phyloP scores from a whole-genome alignment of 495 filamentous ascomycete genomes.

The Trichoderma virens region DNA sequence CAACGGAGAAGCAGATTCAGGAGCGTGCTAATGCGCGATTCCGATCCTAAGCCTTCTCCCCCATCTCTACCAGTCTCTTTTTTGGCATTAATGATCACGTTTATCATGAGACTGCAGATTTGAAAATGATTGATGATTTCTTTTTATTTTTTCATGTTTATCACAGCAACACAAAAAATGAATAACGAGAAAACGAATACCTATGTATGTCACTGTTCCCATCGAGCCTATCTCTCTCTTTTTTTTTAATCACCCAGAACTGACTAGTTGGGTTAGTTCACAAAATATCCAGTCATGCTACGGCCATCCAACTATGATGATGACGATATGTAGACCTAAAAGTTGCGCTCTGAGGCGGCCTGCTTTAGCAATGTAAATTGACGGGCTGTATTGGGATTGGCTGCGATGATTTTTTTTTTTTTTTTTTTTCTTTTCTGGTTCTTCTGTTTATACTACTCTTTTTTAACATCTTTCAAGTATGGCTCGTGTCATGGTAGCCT shows the following conservation, averaged over 20 bases:
- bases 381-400: background rate
- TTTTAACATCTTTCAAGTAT: background rate
- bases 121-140: slow-evolving; percentile 14
- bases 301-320: background rate
- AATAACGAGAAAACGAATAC: background rate
- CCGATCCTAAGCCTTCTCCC: slow-evolving; percentile 22
- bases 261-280: background rate
- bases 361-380: background rate
- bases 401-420: background rate
- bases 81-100: slow-evolving; percentile 8
- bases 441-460: background rate
- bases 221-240: background rate
- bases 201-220: background rate
- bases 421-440: background rate
- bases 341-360: background rate
- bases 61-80: background rate
- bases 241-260: background rate
- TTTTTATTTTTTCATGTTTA: slow-evolving; percentile 10
- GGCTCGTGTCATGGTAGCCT: background rate
- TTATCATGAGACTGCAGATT: slow-evolving; percentile 14
- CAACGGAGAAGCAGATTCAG: slow-evolving; percentile 68
- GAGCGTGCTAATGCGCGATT: slow-evolving; percentile 46
- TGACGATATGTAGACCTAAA: slow-evolving; percentile 10
- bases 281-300: background rate
- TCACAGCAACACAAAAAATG: slow-evolving; percentile 6